A percentile compares a stretch with the other conserved stretches of the same genome.
Conservation (phyloP, 2,329 filamentous ascomycete genomes). For the Nemania diffusa region DNA sequence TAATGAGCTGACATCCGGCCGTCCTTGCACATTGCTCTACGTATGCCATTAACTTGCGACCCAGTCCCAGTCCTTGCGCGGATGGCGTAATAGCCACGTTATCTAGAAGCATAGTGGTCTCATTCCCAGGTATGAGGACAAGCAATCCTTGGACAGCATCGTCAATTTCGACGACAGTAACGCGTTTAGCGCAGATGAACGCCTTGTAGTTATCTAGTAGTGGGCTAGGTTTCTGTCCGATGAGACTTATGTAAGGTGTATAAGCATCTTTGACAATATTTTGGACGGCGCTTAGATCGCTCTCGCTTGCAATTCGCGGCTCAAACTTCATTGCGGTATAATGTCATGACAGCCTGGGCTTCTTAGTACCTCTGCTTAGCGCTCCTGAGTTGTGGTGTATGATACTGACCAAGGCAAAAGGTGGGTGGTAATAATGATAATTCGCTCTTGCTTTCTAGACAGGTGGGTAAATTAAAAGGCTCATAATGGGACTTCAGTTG, state of each 20-base stretch:
- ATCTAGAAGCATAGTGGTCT: slow-evolving; percentile 26
- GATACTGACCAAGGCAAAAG: too few relatives aligned
- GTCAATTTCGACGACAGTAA: slow-evolving; percentile 22
- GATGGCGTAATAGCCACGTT: slow-evolving; percentile 29
- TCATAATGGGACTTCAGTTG: too few relatives aligned
- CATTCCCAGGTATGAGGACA: slow-evolving; percentile 21
- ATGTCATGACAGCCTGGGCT: background rate
- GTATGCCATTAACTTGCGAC: slow-evolving; percentile 20
- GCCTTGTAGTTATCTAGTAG: slow-evolving; percentile 27
- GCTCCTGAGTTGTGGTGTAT: too few relatives aligned
- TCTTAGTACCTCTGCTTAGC: too few relatives aligned
- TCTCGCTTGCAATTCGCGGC: slow-evolving; percentile 10
- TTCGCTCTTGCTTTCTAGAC: too few relatives aligned
- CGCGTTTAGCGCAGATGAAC: slow-evolving; percentile 13
- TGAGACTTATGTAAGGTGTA: slow-evolving; percentile 19
- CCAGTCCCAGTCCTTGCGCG: slow-evolving; percentile 24
- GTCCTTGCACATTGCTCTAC: slow-evolving; percentile 14
- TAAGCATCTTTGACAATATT: slow-evolving; percentile 23
- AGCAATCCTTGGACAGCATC: slow-evolving; percentile 9
- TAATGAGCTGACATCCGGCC: slow-evolving; percentile 10
- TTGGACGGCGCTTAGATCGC: slow-evolving; percentile 13
- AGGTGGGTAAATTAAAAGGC: too few relatives aligned
- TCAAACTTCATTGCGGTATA: slow-evolving; percentile 7
- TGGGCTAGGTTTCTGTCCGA: slow-evolving; percentile 27
- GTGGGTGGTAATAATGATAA: too few relatives aligned